phyloP scores from a whole-genome alignment of 257 asterid species.

The Solanum lignicaule region DNA sequence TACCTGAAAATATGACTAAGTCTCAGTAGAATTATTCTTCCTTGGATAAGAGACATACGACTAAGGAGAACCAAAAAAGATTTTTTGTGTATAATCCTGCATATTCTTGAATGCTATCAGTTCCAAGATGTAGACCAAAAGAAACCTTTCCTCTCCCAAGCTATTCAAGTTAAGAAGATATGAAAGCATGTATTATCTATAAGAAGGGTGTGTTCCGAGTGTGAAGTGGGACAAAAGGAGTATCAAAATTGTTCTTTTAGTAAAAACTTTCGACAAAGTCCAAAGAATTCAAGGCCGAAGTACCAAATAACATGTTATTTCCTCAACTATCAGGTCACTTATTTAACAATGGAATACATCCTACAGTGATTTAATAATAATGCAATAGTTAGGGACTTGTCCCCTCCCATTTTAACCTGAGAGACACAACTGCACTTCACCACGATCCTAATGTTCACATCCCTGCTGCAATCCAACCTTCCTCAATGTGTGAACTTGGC shows the following conservation, averaged over 20 bases:
- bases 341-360: not conserved
- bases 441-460: not conserved
- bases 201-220: not conserved
- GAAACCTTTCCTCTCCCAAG: not conserved
- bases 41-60: not conserved
- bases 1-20: constrained; percentile 38
- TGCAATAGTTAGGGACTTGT: not conserved
- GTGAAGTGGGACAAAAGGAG: not conserved
- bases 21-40: not conserved
- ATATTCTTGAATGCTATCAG: not conserved
- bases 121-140: not conserved
- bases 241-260: not conserved
- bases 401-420: not conserved
- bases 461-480: not conserved
- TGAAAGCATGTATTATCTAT: not conserved
- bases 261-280: not conserved
- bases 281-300: not conserved
- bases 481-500: not conserved
- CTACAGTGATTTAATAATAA: not conserved
- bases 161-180: not conserved
- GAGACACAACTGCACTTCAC: not conserved
- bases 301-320: not conserved
- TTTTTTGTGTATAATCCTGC: not conserved
- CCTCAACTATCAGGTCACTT: not conserved
- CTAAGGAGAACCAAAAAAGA: not conserved